phyloP scores from a whole-genome alignment of 805 yeast genomes.

The Wickerhamiella spandovensis region DNA sequence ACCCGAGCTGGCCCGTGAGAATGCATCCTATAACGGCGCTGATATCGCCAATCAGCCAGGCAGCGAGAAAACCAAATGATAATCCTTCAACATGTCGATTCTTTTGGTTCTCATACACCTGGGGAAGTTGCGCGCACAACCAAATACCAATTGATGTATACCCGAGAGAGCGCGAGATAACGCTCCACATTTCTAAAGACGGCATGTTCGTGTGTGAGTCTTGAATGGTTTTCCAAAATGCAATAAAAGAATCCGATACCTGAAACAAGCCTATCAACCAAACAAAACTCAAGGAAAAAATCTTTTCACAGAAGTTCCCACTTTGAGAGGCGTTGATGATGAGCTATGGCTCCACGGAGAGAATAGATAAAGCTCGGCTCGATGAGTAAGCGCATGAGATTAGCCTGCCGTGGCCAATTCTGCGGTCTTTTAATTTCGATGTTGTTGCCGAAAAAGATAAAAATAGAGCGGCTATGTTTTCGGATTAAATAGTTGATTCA shows the following conservation, averaged over 20 bases:
- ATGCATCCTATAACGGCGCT: conserved; percentile 56
- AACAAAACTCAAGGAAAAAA: not conserved
- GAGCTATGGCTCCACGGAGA: not conserved
- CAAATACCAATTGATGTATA: conserved; percentile 39
- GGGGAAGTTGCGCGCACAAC: conserved; percentile 68
- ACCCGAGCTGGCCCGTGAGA: conserved; percentile 64
- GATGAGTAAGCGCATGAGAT: not conserved
- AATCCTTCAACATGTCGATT: conserved; percentile 55
- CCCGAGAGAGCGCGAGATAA: not conserved
- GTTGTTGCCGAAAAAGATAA: not conserved
- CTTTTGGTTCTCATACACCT: conserved; percentile 44
- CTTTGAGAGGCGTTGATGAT: not conserved
- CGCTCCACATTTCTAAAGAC: not conserved
- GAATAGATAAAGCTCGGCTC: not conserved
- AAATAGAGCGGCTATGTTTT: not conserved
- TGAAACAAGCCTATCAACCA: not conserved
- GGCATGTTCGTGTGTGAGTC: not conserved
- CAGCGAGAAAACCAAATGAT: conserved; percentile 42
- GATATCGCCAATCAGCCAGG: conserved; percentile 56
- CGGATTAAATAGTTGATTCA: not conserved
- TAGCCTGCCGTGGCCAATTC: not conserved
- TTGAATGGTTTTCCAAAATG: not conserved
- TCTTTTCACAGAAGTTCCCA: not conserved
- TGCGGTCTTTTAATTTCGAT: not conserved
- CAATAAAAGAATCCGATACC: too few relatives aligned